Conservation (phyloP, 1,284 basidiomycete species). For the Trametes versicolor region DNA sequence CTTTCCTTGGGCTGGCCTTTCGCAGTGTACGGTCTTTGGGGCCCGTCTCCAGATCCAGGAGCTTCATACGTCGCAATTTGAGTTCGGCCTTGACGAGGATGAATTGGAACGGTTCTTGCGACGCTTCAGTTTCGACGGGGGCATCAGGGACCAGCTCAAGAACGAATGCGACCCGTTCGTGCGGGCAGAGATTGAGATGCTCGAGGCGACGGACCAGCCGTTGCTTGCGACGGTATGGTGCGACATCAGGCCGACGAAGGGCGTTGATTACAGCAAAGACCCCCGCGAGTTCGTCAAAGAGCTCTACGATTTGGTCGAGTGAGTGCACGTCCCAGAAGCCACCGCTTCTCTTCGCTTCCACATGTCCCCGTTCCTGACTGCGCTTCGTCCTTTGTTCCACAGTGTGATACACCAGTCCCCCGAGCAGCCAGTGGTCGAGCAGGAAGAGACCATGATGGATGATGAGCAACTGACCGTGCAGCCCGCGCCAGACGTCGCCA, state of each 20-base stretch:
- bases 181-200: constrained; percentile 17
- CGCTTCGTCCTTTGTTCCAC: constrained; percentile 4
- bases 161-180: not conserved
- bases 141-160: constrained; percentile 1
- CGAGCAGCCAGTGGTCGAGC: not conserved
- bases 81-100: constrained; percentile 36
- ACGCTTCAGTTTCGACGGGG: constrained; percentile 20
- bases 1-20: constrained; percentile 35
- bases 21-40: constrained; percentile 40
- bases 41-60: constrained; percentile 32
- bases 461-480: not conserved
- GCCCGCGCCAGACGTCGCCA: constrained; percentile 6
- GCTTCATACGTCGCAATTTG: constrained; percentile 32
- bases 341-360: constrained; percentile 16
- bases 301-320: constrained; percentile 31
- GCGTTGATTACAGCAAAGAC: constrained; percentile 32
- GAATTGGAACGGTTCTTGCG: constrained; percentile 33
- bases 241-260: constrained; percentile 29
- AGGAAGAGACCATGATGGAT: no score
- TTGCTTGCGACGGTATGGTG: constrained; percentile 39
- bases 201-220: constrained; percentile 28
- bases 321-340: constrained; percentile 20
- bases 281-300: constrained; percentile 32
- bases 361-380: constrained; percentile 23
- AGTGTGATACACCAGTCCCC: constrained; percentile 18